These are phyloP conservation scores for Boletus edulis DNA, from an alignment of 768 basidiomycete genomes.

Conservation along the genomic window DNA sequence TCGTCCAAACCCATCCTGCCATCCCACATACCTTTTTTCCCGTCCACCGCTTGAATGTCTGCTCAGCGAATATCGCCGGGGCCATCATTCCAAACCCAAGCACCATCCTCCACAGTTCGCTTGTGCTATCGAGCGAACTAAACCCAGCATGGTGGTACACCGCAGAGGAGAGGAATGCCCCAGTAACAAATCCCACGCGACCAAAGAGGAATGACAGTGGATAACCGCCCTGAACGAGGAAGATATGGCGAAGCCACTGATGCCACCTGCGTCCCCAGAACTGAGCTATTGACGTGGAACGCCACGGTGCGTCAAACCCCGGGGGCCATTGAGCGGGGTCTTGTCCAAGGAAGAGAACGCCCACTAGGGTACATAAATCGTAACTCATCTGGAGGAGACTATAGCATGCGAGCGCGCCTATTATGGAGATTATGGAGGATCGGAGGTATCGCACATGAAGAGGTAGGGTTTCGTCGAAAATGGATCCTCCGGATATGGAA, in stretches of 20 bases:
- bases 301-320: not conserved
- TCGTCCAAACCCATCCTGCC: not conserved
- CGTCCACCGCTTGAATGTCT: not conserved
- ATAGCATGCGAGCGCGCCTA: not conserved
- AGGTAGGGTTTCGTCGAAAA: not conserved
- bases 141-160: not conserved
- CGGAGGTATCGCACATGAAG: not conserved
- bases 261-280: constrained; percentile 4
- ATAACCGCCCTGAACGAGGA: not conserved
- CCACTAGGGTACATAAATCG: not conserved
- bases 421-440: not conserved
- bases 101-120: not conserved
- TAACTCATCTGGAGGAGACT: not conserved
- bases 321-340: constrained; percentile 1
- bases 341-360: not conserved
- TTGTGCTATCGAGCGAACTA: not conserved
- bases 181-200: not conserved
- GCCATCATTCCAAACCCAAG: constrained; percentile 2
- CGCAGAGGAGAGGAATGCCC: not conserved
- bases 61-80: not conserved
- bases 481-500: not conserved
- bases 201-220: constrained; percentile 1
- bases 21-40: not conserved
- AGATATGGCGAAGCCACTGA: constrained; percentile 2
- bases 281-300: not conserved